These are phyloP conservation scores for Punica granatum DNA, from an alignment of 345 rosid genomes.

Conservation along the genomic window DNA sequence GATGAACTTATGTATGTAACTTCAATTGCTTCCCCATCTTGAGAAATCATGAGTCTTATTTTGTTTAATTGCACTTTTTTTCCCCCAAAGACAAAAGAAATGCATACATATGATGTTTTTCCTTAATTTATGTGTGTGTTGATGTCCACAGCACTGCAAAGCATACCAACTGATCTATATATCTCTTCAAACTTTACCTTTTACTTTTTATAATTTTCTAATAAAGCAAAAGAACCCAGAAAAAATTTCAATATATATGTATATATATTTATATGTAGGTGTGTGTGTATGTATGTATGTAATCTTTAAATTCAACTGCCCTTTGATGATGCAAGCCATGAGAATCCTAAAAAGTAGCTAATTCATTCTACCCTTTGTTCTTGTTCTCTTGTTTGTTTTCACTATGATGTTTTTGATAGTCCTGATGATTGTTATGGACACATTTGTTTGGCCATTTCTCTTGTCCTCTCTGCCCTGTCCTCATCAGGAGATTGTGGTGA, in stretches of 20 bases:
- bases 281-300: too few relatives aligned
- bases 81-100: background rate
- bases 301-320: too few relatives aligned
- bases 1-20: background rate
- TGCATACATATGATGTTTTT: background rate
- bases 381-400: background rate
- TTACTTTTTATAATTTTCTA: background rate
- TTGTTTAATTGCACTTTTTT: background rate
- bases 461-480: background rate
- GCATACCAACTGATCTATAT: background rate
- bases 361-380: background rate
- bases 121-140: background rate
- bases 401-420: background rate
- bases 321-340: constrained; percentile 14
- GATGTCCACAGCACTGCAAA: background rate
- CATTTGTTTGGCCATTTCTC: background rate
- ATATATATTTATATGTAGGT: too few relatives aligned
- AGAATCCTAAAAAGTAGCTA: constrained; percentile 9
- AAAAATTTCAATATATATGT: background rate
- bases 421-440: background rate
- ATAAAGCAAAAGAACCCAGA: background rate
- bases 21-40: background rate
- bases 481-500: constrained; percentile 77
- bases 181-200: background rate
- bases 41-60: background rate